These are phyloP conservation scores for Zostera marina DNA, from an alignment of 116 monocot genomes.

Conservation along the genomic window DNA sequence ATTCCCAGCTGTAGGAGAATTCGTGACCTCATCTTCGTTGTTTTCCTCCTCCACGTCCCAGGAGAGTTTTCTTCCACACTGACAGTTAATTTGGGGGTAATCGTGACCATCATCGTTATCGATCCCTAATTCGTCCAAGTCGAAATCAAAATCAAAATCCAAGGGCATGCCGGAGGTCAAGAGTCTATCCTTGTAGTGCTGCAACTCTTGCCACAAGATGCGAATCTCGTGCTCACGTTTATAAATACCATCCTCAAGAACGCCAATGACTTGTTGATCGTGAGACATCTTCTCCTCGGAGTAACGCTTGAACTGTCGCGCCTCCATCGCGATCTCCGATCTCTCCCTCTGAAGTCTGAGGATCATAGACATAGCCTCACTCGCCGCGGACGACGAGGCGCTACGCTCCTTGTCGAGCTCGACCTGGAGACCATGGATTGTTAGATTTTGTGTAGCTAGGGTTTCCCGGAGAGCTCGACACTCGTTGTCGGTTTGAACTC, in stretches of 20 bases:
- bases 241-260: slow-evolving; percentile 37
- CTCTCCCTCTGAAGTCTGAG: slow-evolving; percentile 61
- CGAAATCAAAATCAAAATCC: background rate
- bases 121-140: background rate
- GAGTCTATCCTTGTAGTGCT: slow-evolving; percentile 27
- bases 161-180: slow-evolving; percentile 19
- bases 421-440: slow-evolving; percentile 28
- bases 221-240: slow-evolving; percentile 26
- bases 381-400: slow-evolving; percentile 37
- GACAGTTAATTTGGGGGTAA: slow-evolving; percentile 31
- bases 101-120: background rate
- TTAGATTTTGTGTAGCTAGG: slow-evolving; percentile 23
- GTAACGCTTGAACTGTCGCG: slow-evolving; percentile 39
- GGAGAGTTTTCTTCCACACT: background rate
- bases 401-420: slow-evolving; percentile 57
- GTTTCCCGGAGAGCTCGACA: slow-evolving; percentile 31
- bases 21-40: background rate
- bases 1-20: background rate
- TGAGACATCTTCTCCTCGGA: slow-evolving; percentile 53
- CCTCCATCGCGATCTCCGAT: slow-evolving; percentile 58
- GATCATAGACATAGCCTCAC: slow-evolving; percentile 71
- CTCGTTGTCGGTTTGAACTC: slow-evolving; percentile 24
- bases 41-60: slow-evolving; percentile 1
- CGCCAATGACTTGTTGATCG: slow-evolving; percentile 33
- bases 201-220: slow-evolving; percentile 18